These are phyloP conservation scores for Hypoxylon trugodes DNA, from an alignment of 495 filamentous ascomycete genomes.

Conservation along the genomic window DNA sequence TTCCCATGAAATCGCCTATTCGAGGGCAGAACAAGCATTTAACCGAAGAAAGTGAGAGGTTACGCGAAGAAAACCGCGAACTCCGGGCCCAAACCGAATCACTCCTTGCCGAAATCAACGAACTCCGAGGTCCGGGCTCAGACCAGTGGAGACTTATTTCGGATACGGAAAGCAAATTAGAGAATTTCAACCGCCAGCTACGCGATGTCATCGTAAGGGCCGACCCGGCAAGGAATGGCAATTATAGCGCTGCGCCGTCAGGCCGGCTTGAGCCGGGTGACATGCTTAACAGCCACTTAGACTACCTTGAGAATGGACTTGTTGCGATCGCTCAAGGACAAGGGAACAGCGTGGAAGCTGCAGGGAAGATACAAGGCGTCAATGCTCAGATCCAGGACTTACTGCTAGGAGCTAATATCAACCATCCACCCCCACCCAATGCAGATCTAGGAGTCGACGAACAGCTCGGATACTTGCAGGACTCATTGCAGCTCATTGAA, in stretches of 20 bases:
- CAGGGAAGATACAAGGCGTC: conserved; percentile 43
- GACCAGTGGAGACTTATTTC: conserved; percentile 55
- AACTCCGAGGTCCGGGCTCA: conserved; percentile 40
- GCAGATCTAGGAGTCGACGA: conserved; percentile 41
- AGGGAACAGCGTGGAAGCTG: conserved; percentile 33
- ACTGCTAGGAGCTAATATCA: conserved; percentile 39
- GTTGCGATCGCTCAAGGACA: conserved; percentile 43
- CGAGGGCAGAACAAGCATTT: conserved; percentile 55
- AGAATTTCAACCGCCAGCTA: conserved; percentile 74
- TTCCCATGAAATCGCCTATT: conserved; percentile 56
- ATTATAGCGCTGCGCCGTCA: conserved; percentile 46
- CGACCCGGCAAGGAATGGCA: conserved; percentile 57
- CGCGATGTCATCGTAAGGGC: conserved; percentile 71
- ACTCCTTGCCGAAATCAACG: conserved; percentile 43
- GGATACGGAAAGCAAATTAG: conserved; percentile 73
- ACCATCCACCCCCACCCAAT: conserved; percentile 40
- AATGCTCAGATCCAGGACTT: conserved; percentile 45
- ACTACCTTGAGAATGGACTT: conserved; percentile 52
- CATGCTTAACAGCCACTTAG: conserved; percentile 50
- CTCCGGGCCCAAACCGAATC: conserved; percentile 49
- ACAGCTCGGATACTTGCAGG: conserved; percentile 54
- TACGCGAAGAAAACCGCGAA: conserved; percentile 51
- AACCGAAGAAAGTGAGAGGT: conserved; percentile 51
- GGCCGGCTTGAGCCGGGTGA: conserved; percentile 53
- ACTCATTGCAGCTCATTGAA: conserved; percentile 43